Conservation (phyloP, 75 land plant species). For the Adiantum capillusveneris region DNA sequence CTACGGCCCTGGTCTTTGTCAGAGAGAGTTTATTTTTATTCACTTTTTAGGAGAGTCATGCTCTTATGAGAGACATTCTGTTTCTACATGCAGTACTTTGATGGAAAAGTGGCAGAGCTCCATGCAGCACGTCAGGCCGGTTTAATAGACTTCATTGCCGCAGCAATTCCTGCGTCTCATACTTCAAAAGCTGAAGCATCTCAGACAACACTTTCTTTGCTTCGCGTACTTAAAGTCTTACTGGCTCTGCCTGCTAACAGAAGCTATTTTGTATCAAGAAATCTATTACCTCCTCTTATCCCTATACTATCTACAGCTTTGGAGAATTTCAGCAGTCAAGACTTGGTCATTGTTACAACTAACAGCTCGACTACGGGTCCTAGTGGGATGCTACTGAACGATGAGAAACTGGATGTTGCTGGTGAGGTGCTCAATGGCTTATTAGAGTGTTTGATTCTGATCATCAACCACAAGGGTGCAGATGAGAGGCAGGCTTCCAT, state of each 20-base stretch:
- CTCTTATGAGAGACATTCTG: too few species aligned
- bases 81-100: slow-evolving; percentile 49
- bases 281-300: slow-evolving; percentile 78
- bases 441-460: slow-evolving; percentile 45
- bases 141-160: slow-evolving; percentile 80
- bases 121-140: slow-evolving; percentile 92
- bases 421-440: slow-evolving; percentile 73
- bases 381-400: slow-evolving; percentile 27
- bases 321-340: slow-evolving; percentile 81
- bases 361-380: slow-evolving; percentile 4
- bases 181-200: slow-evolving; percentile 91
- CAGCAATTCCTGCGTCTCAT: slow-evolving; percentile 82
- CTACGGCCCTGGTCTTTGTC: too few species aligned
- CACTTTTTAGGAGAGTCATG: too few species aligned
- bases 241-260: slow-evolving; percentile 58
- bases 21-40: too few species aligned
- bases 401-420: slow-evolving; percentile 55
- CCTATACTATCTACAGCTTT: slow-evolving; percentile 80
- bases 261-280: slow-evolving; percentile 76
- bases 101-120: slow-evolving; percentile 76
- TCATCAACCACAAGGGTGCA: slow-evolving; percentile 48
- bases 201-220: slow-evolving; percentile 58
- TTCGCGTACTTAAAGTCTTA: slow-evolving; percentile 51
- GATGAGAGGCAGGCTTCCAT: slow-evolving; percentile 64
- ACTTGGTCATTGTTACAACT: slow-evolving; percentile 34